Percentiles rank a stretch among this genome's conserved stretches.
phyloP scores from a whole-genome alignment of 2,329 filamentous ascomycete genomes.

The Botrytis pseudocinerea region DNA sequence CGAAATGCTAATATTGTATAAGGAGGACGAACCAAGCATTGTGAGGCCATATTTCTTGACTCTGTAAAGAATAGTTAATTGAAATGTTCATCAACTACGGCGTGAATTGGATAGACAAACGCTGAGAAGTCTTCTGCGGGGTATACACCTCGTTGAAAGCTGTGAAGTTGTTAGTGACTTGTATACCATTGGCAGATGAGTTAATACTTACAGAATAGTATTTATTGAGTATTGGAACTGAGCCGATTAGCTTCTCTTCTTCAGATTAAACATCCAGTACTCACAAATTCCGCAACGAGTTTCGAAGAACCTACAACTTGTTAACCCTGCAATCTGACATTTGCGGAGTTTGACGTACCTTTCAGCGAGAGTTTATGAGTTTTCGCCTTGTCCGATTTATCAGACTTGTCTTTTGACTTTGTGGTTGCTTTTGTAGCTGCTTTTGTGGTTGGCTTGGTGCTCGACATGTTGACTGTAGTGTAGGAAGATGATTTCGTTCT shows the following conservation, averaged over 20 bases:
- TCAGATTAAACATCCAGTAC: slow-evolving; percentile 41
- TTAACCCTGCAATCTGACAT: slow-evolving; percentile 37
- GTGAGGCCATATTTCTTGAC: slow-evolving; percentile 99
- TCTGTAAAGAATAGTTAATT: slow-evolving; percentile 41
- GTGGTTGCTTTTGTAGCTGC: slow-evolving; percentile 16
- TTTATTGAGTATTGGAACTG: slow-evolving; percentile 98
- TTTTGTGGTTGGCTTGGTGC: neutral
- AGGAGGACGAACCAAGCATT: slow-evolving; percentile 31
- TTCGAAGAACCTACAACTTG: slow-evolving; percentile 64
- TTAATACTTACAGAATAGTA: slow-evolving; percentile 73
- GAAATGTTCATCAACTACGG: neutral
- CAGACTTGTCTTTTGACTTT: slow-evolving; percentile 44
- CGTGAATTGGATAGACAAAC: slow-evolving; percentile 51
- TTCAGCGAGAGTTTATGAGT: slow-evolving; percentile 92
- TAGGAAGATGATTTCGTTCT: neutral
- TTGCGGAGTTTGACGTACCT: slow-evolving; percentile 53
- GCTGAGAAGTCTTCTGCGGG: slow-evolving; percentile 96
- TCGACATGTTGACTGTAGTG: slow-evolving; percentile 10
- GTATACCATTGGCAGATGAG: neutral
- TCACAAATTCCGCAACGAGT: slow-evolving; percentile 91
- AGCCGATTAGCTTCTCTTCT: slow-evolving; percentile 26
- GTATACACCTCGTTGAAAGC: slow-evolving; percentile 83
- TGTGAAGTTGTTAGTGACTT: slow-evolving; percentile 41
- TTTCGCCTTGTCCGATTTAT: slow-evolving; percentile 70
- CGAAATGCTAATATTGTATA: neutral